Percentiles rank a stretch among this genome's conserved stretches.
These are phyloP conservation scores for Cordyceps militaris DNA, from an alignment of 2,329 filamentous ascomycete species.

Conservation along the genomic window DNA sequence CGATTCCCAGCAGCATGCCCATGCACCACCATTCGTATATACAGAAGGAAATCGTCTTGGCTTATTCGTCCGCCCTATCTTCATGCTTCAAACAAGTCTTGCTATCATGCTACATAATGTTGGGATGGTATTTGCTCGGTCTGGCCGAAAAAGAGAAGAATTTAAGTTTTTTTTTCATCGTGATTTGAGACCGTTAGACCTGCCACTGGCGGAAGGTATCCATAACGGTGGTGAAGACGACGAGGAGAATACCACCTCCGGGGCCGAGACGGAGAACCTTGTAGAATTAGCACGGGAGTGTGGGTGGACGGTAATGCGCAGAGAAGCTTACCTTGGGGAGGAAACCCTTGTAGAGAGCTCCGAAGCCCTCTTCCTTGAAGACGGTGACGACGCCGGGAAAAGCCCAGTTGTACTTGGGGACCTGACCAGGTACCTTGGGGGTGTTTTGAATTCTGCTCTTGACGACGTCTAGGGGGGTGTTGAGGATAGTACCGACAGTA, in stretches of 20 bases:
- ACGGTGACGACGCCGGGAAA: slow-evolving; percentile 82
- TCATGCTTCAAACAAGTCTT: neutral
- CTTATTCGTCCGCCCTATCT: neutral
- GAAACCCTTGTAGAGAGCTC: slow-evolving; percentile 95
- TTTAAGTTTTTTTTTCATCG: neutral
- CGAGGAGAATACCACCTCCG: slow-evolving; percentile 63
- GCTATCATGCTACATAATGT: slow-evolving; percentile 2
- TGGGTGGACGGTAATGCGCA: too few relatives aligned
- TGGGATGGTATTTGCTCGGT: neutral
- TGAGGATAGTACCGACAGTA: slow-evolving; percentile 80
- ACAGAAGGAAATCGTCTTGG: neutral
- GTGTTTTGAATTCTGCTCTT: slow-evolving; percentile 98
- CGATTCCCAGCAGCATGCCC: neutral
- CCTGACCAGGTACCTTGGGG: slow-evolving; percentile 68
- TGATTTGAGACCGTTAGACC: neutral
- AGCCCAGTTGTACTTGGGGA: slow-evolving; percentile 98
- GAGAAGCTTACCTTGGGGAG: slow-evolving; percentile 79
- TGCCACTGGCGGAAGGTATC: slow-evolving; percentile 76
- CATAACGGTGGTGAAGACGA: slow-evolving; percentile 82
- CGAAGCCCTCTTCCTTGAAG: slow-evolving; percentile 86
- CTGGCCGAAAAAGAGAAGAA: neutral
- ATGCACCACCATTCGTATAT: neutral
- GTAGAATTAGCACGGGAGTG: neutral
- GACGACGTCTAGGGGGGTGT: slow-evolving; percentile 95
- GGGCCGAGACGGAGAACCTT: slow-evolving; percentile 45